phyloP scores from a whole-genome alignment of 768 basidiomycete genomes.

The Psilocybe cyanescens region DNA sequence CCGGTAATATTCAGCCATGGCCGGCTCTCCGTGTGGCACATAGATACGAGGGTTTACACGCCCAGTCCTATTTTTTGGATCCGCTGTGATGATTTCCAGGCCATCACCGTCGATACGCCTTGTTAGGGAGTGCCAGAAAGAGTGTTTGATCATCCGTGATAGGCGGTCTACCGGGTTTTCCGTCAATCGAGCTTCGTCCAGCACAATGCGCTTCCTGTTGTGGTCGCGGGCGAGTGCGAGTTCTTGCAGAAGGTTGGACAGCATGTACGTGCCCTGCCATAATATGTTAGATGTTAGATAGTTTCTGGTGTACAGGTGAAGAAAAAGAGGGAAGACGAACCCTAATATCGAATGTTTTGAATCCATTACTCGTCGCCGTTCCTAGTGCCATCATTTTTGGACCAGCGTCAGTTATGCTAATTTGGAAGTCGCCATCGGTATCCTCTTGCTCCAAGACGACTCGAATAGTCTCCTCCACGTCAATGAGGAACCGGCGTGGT shows the following conservation, averaged over 20 bases:
- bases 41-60: slow-evolving; percentile 93
- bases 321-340: slow-evolving; percentile 42
- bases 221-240: slow-evolving; percentile 96
- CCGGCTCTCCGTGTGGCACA: slow-evolving; percentile 90
- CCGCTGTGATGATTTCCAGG: slow-evolving; percentile 95
- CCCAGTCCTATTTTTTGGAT: slow-evolving; percentile 95
- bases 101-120: slow-evolving; percentile 97
- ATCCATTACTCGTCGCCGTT: slow-evolving; percentile 96
- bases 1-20: slow-evolving; percentile 95
- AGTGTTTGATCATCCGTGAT: slow-evolving; percentile 96
- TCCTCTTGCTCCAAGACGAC: slow-evolving; percentile 97
- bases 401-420: slow-evolving; percentile 94
- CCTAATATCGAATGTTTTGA: slow-evolving; percentile 96
- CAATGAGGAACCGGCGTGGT: slow-evolving; percentile 91
- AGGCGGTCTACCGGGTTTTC: slow-evolving; percentile 98
- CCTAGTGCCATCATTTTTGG: slow-evolving; percentile 96
- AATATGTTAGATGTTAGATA: slow-evolving; percentile 10
- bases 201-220: slow-evolving; percentile 92
- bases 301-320: slow-evolving; percentile 1
- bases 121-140: slow-evolving; percentile 98
- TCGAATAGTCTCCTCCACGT: slow-evolving; percentile 97
- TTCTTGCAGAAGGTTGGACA: slow-evolving; percentile 98
- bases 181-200: slow-evolving; percentile 97
- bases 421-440: slow-evolving; percentile 96
- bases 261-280: slow-evolving; percentile 94